These are phyloP conservation scores for Bruguiera parviflora DNA, from an alignment of 345 rosid genomes.

Conservation along the genomic window DNA sequence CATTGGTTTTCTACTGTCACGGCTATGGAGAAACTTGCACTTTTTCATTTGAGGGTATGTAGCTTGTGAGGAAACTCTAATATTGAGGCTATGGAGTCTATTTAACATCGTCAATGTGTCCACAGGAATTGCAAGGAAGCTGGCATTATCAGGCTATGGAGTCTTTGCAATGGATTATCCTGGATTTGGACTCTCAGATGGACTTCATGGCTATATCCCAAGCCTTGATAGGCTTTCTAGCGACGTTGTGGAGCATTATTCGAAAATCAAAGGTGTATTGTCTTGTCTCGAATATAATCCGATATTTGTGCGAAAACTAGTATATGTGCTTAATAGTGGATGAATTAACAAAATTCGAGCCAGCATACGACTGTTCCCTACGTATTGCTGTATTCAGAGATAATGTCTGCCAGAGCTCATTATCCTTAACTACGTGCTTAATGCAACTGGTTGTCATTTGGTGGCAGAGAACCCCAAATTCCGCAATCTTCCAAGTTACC, in stretches of 20 bases:
- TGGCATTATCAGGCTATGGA: slow-evolving; percentile 76
- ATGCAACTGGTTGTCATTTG: background rate
- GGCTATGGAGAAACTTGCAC: slow-evolving; percentile 33
- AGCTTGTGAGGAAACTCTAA: background rate
- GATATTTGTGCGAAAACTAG: too few relatives aligned
- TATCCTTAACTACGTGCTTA: too few relatives aligned
- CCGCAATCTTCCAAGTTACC: slow-evolving; percentile 54
- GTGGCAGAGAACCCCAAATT: slow-evolving; percentile 40
- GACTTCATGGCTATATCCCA: slow-evolving; percentile 83
- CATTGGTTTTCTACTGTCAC: slow-evolving; percentile 27
- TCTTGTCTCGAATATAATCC: too few relatives aligned
- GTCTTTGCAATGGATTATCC: slow-evolving; percentile 97
- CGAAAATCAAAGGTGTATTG: slow-evolving; percentile 69
- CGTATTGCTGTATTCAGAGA: too few relatives aligned
- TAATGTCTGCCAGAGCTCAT: too few relatives aligned
- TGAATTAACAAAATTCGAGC: too few relatives aligned
- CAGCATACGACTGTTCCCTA: too few relatives aligned
- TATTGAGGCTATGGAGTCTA: background rate
- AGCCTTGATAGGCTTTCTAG: slow-evolving; percentile 73
- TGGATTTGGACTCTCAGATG: slow-evolving; percentile 90
- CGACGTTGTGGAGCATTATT: slow-evolving; percentile 79
- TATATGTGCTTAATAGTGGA: too few relatives aligned
- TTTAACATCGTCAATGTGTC: too few relatives aligned
- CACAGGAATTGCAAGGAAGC: slow-evolving; percentile 85
- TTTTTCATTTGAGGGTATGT: slow-evolving; percentile 22